These are phyloP conservation scores for Cadophora malorum DNA, from an alignment of 2,329 filamentous ascomycete species.

Conservation along the genomic window DNA sequence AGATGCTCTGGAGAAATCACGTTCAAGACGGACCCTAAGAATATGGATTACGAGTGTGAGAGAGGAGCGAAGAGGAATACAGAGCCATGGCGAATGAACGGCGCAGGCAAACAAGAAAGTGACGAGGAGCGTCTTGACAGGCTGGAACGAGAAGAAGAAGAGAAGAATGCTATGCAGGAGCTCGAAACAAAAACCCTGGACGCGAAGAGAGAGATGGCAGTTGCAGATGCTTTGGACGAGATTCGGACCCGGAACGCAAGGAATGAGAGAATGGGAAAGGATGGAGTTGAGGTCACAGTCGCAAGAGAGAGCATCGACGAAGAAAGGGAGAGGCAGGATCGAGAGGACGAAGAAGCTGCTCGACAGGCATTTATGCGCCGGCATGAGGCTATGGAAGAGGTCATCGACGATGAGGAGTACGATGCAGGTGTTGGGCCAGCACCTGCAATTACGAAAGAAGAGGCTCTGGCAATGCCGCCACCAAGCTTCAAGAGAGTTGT, in stretches of 20 bases:
- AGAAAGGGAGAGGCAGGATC: constrained; percentile 71
- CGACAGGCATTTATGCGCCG: constrained; percentile 70
- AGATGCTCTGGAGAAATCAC: constrained; percentile 86
- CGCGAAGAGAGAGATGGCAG: constrained; percentile 93
- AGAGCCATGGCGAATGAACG: constrained; percentile 79
- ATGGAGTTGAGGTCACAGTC: constrained; percentile 67
- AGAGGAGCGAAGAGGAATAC: constrained; percentile 90
- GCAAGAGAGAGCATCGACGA: constrained; percentile 60
- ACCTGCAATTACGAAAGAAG: constrained; percentile 47
- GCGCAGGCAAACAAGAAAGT: constrained; percentile 70
- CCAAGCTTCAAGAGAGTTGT: constrained; percentile 76
- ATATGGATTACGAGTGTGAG: constrained; percentile 84
- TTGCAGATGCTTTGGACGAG: constrained; percentile 94
- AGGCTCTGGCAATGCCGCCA: constrained; percentile 54
- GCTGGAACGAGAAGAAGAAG: constrained; percentile 78
- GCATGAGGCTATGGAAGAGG: constrained; percentile 45
- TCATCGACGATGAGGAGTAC: constrained; percentile 45
- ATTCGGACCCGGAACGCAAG: constrained; percentile 91
- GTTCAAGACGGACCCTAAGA: constrained; percentile 93
- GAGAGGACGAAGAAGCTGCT: constrained; percentile 84
- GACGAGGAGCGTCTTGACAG: constrained; percentile 87
- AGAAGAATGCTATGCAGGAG: constrained; percentile 93
- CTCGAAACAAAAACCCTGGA: constrained; percentile 93
- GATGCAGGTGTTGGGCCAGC: constrained; percentile 43
- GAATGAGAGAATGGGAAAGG: constrained; percentile 76